Evolutionary conservation across 768 basidiomycete species (phyloP).

Genomic region (Mycena polygramma): DNA sequence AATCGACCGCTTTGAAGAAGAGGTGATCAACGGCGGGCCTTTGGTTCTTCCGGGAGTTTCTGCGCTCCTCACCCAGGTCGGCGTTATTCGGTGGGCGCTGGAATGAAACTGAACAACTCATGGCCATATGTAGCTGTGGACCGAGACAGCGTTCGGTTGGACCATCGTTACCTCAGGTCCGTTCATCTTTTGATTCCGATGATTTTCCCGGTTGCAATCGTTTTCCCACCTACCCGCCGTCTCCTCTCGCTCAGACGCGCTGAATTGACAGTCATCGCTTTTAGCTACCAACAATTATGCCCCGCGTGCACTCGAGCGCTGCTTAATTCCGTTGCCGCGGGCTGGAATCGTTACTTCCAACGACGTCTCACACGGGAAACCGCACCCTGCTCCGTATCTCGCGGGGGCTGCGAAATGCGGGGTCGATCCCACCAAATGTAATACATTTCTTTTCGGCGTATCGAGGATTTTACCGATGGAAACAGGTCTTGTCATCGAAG

Average conservation of each 20-base stretch:
- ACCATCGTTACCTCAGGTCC: slow-evolving; percentile 89
- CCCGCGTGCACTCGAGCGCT: slow-evolving; percentile 72
- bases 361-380: slow-evolving; percentile 82
- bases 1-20: slow-evolving; percentile 82
- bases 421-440: slow-evolving; percentile 69
- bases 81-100: not conserved
- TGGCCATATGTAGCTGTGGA: slow-evolving; percentile 45
- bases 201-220: slow-evolving; percentile 5
- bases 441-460: slow-evolving; percentile 36
- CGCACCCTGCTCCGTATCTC: slow-evolving; percentile 90
- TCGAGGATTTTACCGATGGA: not conserved
- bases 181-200: slow-evolving; percentile 22
- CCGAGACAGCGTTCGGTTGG: slow-evolving; percentile 63
- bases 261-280: not conserved
- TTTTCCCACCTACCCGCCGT: not conserved
- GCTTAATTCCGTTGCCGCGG: slow-evolving; percentile 70
- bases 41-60: slow-evolving; percentile 76
- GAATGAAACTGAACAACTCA: not conserved
- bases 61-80: slow-evolving; percentile 69
- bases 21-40: slow-evolving; percentile 76
- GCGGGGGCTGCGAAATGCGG: slow-evolving; percentile 75
- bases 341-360: slow-evolving; percentile 80
- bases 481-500: slow-evolving; percentile 88
- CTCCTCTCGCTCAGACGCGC: not conserved
- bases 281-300: slow-evolving; percentile 83